A percentile compares a stretch with the other conserved stretches of the same genome.
Conservation (phyloP, 441 rosid species). For the Jatropha multifida region DNA sequence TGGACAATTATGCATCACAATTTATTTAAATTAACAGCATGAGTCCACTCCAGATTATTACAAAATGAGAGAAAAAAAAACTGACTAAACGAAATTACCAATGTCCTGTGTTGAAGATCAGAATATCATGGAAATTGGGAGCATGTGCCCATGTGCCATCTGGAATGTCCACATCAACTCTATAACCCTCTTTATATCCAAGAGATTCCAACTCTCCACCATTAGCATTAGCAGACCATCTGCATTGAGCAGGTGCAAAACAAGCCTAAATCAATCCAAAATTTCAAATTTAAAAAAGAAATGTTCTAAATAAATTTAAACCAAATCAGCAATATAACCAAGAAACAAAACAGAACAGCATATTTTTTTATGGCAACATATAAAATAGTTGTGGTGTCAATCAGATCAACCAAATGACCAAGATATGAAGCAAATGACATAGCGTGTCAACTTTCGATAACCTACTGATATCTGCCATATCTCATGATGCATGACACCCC, state of each 20-base stretch:
- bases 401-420: not conserved
- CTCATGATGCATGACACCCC: not conserved
- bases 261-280: conserved; percentile 4
- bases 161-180: conserved; percentile 89
- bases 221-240: conserved; percentile 69
- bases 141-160: conserved; percentile 80
- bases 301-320: not conserved
- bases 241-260: conserved; percentile 29
- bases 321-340: not conserved
- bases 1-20: not conserved
- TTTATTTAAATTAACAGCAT: not conserved
- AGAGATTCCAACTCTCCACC: conserved; percentile 72
- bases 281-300: not conserved
- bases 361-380: not conserved
- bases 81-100: conserved; percentile 46
- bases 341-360: not conserved
- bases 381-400: not conserved
- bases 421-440: not conserved
- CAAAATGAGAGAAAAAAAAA: not conserved
- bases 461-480: not conserved
- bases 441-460: not conserved
- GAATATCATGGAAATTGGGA: conserved; percentile 69
- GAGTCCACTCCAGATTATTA: not conserved
- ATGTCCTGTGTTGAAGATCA: conserved; percentile 85
- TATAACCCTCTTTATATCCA: conserved; percentile 84